phyloP scores from a whole-genome alignment of 345 rosid genomes.

The Xanthoceras sorbifolium region DNA sequence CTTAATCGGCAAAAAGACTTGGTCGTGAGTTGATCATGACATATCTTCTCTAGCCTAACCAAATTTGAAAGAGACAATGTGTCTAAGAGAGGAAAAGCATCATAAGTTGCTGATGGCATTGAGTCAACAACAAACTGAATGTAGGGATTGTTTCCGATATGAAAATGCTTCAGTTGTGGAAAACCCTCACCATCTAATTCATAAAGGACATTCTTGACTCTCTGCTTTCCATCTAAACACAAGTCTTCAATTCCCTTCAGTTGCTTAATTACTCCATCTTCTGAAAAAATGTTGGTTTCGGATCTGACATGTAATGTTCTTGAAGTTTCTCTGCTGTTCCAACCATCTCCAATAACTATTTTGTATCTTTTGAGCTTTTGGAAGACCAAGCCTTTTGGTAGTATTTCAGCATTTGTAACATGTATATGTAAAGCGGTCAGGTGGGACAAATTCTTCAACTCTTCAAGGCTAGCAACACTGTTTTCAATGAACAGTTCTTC shows the following conservation, averaged over 20 bases:
- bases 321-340: too few relatives aligned
- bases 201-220: background rate
- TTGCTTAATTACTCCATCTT: background rate
- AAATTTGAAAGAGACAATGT: background rate
- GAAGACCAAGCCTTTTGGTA: background rate
- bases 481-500: too few relatives aligned
- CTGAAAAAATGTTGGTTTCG: too few relatives aligned
- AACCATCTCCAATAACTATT: background rate
- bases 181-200: slow-evolving; percentile 4
- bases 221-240: background rate
- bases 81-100: slow-evolving; percentile 9
- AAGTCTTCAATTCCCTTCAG: slow-evolving; percentile 5
- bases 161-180: slow-evolving; percentile 10
- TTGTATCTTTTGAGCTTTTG: background rate
- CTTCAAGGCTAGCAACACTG: slow-evolving; percentile 23
- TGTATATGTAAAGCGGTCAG: slow-evolving; percentile 10
- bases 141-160: background rate
- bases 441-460: slow-evolving; percentile 27
- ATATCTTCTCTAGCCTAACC: slow-evolving; percentile 5
- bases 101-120: background rate
- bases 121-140: background rate
- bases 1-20: slow-evolving; percentile 13
- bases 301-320: too few relatives aligned
- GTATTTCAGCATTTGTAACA: background rate
- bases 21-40: background rate